A percentile compares a stretch with the other conserved stretches of the same genome.
These are phyloP conservation scores for Globisporangium middletonii DNA, from an alignment of 352 stramenopile genomes.

Conservation along the genomic window DNA sequence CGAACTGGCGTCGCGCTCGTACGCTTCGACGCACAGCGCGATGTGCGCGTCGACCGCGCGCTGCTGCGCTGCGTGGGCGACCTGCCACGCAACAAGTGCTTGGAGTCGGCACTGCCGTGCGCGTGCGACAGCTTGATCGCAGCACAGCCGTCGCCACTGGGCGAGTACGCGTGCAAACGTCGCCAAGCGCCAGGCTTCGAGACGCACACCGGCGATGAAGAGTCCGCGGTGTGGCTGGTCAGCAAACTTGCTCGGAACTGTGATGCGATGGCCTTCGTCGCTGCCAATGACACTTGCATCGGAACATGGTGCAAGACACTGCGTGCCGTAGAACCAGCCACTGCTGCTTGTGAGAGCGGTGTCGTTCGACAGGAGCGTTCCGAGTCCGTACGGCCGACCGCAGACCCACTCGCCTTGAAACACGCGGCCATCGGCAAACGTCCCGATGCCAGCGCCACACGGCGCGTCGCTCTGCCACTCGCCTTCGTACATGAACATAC, in stretches of 20 bases:
- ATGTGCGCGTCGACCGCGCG: slow-evolving; percentile 24
- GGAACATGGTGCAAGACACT: slow-evolving; percentile 22
- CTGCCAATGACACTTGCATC: background rate
- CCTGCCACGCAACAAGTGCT: slow-evolving; percentile 11
- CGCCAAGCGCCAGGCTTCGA: slow-evolving; percentile 19
- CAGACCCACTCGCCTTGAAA: slow-evolving; percentile 36
- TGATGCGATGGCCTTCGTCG: slow-evolving; percentile 4
- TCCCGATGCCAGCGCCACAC: slow-evolving; percentile 33
- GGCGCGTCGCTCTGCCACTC: slow-evolving; percentile 20
- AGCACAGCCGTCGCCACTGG: slow-evolving; percentile 19
- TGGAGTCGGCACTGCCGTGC: slow-evolving; percentile 9
- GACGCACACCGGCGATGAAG: slow-evolving; percentile 16
- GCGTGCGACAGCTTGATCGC: slow-evolving; percentile 13
- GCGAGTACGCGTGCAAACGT: slow-evolving; percentile 14
- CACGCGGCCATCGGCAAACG: slow-evolving; percentile 31
- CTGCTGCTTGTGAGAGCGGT: slow-evolving; percentile 5
- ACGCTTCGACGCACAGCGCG: slow-evolving; percentile 10
- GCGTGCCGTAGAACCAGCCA: slow-evolving; percentile 49
- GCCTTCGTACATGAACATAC: slow-evolving; percentile 38
- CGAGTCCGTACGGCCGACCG: slow-evolving; percentile 31
- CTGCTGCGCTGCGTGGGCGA: slow-evolving; percentile 20
- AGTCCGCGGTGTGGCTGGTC: slow-evolving; percentile 27
- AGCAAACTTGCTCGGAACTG: slow-evolving; percentile 7
- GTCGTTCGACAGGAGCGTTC: slow-evolving; percentile 13
- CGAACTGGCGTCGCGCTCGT: slow-evolving; percentile 9